phyloP scores from a whole-genome alignment of 352 stramenopile species.

The Lagenidium sp. region DNA sequence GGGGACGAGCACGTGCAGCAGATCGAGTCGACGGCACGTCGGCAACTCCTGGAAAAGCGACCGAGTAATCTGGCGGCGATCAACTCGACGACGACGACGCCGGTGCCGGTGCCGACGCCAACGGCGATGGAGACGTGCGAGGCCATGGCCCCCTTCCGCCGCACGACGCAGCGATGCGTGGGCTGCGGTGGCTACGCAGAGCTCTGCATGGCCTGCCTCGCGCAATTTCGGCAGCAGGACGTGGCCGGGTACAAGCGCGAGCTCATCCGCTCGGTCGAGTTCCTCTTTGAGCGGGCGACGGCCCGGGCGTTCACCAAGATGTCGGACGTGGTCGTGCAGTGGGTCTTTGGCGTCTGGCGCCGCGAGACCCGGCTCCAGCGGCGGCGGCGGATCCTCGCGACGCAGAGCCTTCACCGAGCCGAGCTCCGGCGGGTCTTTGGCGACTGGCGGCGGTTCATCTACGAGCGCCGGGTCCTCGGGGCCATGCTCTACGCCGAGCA shows the following conservation, averaged over 20 bases:
- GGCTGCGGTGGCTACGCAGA: slow-evolving; percentile 57
- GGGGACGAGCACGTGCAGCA: too few species aligned
- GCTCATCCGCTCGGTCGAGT: slow-evolving; percentile 45
- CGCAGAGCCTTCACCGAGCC: slow-evolving; percentile 16
- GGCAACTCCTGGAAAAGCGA: neutral
- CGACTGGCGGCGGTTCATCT: slow-evolving; percentile 45
- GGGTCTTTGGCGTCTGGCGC: slow-evolving; percentile 59
- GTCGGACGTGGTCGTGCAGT: slow-evolving; percentile 37
- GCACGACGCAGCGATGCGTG: slow-evolving; percentile 27
- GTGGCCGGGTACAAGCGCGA: slow-evolving; percentile 57
- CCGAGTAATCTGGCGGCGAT: neutral
- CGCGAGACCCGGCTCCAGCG: slow-evolving; percentile 22
- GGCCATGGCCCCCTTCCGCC: neutral
- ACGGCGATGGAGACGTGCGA: neutral
- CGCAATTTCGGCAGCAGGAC: slow-evolving; percentile 51
- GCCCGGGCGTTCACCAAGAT: slow-evolving; percentile 48
- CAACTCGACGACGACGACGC: neutral
- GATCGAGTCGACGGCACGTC: slow-evolving; percentile 4
- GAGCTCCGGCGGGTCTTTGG: slow-evolving; percentile 28
- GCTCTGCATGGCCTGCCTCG: slow-evolving; percentile 64
- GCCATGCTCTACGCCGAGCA: slow-evolving; percentile 63
- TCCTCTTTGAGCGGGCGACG: slow-evolving; percentile 52
- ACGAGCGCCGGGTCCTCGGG: slow-evolving; percentile 51
- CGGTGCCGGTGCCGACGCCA: neutral
- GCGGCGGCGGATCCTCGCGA: slow-evolving; percentile 10